Evolutionary conservation across 257 asterid species (phyloP).

Genomic region (Linderniella brevidens): DNA sequence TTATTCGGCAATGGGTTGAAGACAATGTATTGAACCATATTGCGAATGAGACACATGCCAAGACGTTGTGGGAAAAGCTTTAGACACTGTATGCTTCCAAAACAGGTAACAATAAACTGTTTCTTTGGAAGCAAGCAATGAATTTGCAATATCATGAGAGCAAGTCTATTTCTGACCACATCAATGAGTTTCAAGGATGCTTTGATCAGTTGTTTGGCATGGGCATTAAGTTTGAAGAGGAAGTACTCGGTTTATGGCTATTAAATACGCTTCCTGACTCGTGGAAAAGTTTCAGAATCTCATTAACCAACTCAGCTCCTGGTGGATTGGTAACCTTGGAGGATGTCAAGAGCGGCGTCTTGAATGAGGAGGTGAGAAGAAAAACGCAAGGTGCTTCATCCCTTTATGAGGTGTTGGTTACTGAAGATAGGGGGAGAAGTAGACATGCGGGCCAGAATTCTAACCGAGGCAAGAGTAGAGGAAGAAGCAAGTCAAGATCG

Average conservation of each 20-base stretch:
- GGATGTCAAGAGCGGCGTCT: neutral
- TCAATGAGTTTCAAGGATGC: neutral
- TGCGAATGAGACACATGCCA: neutral
- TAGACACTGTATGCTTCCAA: neutral
- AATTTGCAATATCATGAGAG: too few species aligned
- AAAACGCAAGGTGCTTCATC: neutral
- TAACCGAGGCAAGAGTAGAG: neutral
- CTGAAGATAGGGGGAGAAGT: slow-evolving; percentile 1
- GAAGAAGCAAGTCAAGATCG: neutral
- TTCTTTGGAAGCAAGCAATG: too few species aligned
- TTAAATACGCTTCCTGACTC: too few species aligned
- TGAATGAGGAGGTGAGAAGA: slow-evolving; percentile 1
- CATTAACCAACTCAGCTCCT: neutral
- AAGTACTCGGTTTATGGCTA: neutral
- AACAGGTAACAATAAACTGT: neutral
- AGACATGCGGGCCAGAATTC: neutral
- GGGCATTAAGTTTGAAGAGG: neutral
- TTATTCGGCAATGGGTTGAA: neutral
- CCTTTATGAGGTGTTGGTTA: neutral
- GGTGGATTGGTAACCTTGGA: neutral
- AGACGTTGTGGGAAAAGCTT: neutral
- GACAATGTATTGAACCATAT: neutral
- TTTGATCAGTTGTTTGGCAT: neutral
- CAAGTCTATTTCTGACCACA: too few species aligned
- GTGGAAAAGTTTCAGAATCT: neutral